Base-by-base conservation (phyloP, 2,329 filamentous ascomycete genomes). In the Arthroderma uncinatum region DNA sequence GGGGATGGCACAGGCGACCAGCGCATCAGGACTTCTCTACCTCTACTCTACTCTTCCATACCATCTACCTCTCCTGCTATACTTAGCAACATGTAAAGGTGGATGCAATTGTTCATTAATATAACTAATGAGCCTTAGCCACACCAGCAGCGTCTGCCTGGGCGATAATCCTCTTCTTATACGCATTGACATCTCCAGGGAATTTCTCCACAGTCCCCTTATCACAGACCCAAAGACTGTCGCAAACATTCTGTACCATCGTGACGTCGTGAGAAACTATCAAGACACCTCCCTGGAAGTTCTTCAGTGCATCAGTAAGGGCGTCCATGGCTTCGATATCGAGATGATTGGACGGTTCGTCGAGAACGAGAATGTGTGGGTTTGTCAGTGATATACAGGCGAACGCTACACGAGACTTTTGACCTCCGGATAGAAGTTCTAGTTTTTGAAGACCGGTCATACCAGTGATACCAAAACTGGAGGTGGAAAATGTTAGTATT, bases 241-340 rank as follows among this genome's bases (percentile, higher is more conserved):
- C 93, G 74, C 93, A 98, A 37, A 98, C 93, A 55, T 87, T 95
- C 77, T 95, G 90, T 72, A 98, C 73, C 89, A 98, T 96, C 0
- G 93, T 97, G 56, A 98, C 93, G 70, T 98, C 93, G 86, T 98
- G 93, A 68, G 88, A 95, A 58, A 98, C 93, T 90, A 98, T 97
- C 66, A 98, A 77, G 57, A 98, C 91, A 71, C 93, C 93, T 60
- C 93, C 93, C 74, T 95, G 82, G 76, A 97, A 98, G 62, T 85
- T 82, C 64, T 83, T 81, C 64, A 98, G 78, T 14, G 93, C 93
- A 30, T 86, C 83, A 3, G 89, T 85, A 55, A 98, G 78, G 9
- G 93, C 92, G 71, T 98, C 93, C 93, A 98, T 96, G 62, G 93
- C 93, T 73, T 98, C 93, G 65, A 98, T 97, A 82, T 98, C 93